Evolutionary conservation across 2,329 filamentous ascomycete genomes (phyloP), one percentile per base, ranked within the genome.

Genomic region (Ascochyta pisi): DNA sequence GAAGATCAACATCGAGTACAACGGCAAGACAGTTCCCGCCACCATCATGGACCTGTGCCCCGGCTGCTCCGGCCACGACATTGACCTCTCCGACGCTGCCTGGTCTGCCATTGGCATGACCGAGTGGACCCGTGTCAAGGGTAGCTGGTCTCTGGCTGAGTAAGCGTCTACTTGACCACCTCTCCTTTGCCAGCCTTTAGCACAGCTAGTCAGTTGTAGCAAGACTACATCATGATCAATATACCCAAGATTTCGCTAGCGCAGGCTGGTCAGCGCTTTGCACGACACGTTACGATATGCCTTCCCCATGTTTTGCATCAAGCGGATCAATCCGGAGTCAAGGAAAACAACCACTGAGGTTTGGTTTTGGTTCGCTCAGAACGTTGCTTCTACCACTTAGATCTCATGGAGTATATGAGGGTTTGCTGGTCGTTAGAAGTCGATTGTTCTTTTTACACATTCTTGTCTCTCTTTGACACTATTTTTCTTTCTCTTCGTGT

Each of bases 201-300:
- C 63, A 62, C 64, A 57, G 44, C 54, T 57, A 66, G 61, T 62
- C 16, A 15, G 22, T 41, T 47, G 53, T 56, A 50, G 53, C 42
- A 51, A 56, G 53, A 43, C 53, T 53, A 61, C 54, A 49, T 54
- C 33, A 62, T 40, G 58, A 67, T 58, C 62, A 63, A 61, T 68
- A 72, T 71, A 70, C 70, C 68, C 65, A 61, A 61, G 61, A 57
- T 65, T 65, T 67, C 58, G 71, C 72, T 75, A 74, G 71, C 73
- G 73, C 73, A 70, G 70, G 67, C 73, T 62, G 68, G 70, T 74
- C 71, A 73, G 73, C 73, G 73, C 73, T 75, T 73, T 74, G 71
- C 70, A 75, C 68, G 73, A 75, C 68, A 63, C 57, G 61, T 71
- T 61, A 73, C 62, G 70, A 72, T 56, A 56, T 58, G 50, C 54